Evolutionary conservation across 148 eudicot genomes (phyloP), one percentile per base, ranked within the genome.

Genomic region (Rhododendron kiyosumense): DNA sequence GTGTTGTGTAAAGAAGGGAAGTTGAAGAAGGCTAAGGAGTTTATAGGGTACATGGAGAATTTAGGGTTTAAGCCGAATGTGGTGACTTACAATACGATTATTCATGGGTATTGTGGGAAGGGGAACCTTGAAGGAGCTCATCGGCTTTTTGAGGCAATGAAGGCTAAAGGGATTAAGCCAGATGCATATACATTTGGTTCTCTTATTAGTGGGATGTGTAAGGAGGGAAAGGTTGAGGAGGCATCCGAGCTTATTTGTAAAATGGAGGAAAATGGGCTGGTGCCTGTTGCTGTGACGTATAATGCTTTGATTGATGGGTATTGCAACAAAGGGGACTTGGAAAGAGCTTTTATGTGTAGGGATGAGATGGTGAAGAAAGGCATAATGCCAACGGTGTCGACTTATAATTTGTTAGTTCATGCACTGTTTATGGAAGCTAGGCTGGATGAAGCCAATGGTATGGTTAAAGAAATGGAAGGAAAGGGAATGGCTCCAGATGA

Each of bases 1-100:
- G 89, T 91, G 74, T 89, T 95, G 91, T 93, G 93, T 79, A 91
- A 91, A 81, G 94, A 95, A 90, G 97, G 94, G 85, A 93, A 94
- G 86, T 84, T 94, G 51, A 93, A 91, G 74, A 92, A 84, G 89
- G 97, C 97, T 6, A 86, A 90, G 85, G 93, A 93, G 34, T 91
- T 95, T 85, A 63, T 93, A 6, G 90, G 86, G 73, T 73, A 88
- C 86, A 95, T 94, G 98, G 93, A 90, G 86, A 65, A 79, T 84
- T 88, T 88, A 41, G 93, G 94, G 77, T 86, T 92, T 86, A 90
- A 84, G 75, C 96, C 97, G 20, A 92, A 89, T 90, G 90, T 92
- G 75, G 93, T 94, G 18, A 93, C 93, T 43, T 95, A 90, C 81
- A 94, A 93, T 90, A 94, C 97, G 0, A 73, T 94, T 20, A 85